phyloP scores from a whole-genome alignment of 1,139 yeast species.

The Geotrichum europaeum region DNA sequence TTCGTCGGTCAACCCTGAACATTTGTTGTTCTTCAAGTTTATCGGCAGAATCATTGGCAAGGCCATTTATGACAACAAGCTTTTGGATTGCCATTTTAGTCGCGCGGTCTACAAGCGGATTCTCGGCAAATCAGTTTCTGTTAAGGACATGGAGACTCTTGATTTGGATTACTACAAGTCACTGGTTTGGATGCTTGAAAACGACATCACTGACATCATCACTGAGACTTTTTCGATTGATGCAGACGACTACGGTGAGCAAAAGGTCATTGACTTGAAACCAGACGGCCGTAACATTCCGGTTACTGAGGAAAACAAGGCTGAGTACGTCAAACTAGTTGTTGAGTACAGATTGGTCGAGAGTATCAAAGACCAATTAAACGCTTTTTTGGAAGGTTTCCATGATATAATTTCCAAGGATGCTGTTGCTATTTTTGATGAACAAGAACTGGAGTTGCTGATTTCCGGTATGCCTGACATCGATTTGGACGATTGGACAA shows the following conservation, averaged over 20 bases:
- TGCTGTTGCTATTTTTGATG: slow-evolving; percentile 81
- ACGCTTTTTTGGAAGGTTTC: slow-evolving; percentile 73
- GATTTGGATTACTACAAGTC: slow-evolving; percentile 92
- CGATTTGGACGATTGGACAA: slow-evolving; percentile 93
- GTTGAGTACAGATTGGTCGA: slow-evolving; percentile 82
- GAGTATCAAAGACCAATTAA: slow-evolving; percentile 84
- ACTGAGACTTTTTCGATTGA: slow-evolving; percentile 96
- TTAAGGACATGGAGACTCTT: slow-evolving; percentile 91
- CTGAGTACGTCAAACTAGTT: slow-evolving; percentile 77
- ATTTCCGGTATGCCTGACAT: slow-evolving; percentile 95
- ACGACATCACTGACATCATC: slow-evolving; percentile 89
- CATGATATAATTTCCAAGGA: slow-evolving; percentile 90
- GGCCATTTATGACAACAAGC: slow-evolving; percentile 82
- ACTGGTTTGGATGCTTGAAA: slow-evolving; percentile 91
- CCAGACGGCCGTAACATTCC: slow-evolving; percentile 79
- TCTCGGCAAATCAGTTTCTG: slow-evolving; percentile 71
- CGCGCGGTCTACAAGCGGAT: slow-evolving; percentile 90
- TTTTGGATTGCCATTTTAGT: slow-evolving; percentile 90
- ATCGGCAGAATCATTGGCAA: slow-evolving; percentile 93
- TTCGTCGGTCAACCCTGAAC: slow-evolving; percentile 90
- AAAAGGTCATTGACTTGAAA: slow-evolving; percentile 67
- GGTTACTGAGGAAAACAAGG: slow-evolving; percentile 87
- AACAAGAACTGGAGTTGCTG: slow-evolving; percentile 87
- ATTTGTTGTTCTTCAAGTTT: slow-evolving; percentile 85
- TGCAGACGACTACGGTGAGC: slow-evolving; percentile 91